Evolutionary conservation across 768 basidiomycete species (phyloP).

Genomic region (Rhizopogon vesiculosus): DNA sequence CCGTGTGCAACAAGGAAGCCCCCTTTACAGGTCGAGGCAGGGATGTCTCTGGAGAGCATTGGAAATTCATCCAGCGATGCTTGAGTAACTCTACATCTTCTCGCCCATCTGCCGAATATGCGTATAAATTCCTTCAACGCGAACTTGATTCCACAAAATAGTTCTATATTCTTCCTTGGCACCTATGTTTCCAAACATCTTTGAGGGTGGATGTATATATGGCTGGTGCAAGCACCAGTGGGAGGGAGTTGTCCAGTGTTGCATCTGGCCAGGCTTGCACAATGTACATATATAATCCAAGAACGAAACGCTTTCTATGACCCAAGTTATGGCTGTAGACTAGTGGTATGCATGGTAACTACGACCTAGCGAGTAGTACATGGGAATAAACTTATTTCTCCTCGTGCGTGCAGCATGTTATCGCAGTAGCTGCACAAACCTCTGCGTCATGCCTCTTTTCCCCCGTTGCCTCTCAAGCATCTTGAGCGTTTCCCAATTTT

Average conservation of each 20-base stretch:
- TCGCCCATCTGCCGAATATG: neutral
- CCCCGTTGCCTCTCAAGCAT: conserved; percentile 16
- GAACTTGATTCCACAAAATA: neutral
- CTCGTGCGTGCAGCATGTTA: neutral
- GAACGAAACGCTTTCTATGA: too few relatives aligned
- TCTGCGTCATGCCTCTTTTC: conserved; percentile 6
- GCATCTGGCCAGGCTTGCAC: too few relatives aligned
- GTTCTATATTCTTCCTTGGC: neutral
- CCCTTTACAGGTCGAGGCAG: neutral
- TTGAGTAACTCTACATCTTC: neutral
- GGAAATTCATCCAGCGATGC: neutral
- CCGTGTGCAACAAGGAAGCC: neutral
- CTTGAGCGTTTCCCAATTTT: conserved; percentile 1
- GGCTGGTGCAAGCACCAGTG: neutral
- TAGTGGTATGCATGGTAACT: too few relatives aligned
- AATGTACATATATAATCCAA: too few relatives aligned
- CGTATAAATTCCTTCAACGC: neutral
- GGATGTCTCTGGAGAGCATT: neutral
- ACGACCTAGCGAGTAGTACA: too few relatives aligned
- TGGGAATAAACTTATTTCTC: too few relatives aligned
- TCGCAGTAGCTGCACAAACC: conserved; percentile 9
- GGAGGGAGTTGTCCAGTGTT: too few relatives aligned
- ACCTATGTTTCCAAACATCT: neutral
- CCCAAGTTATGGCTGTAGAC: too few relatives aligned
- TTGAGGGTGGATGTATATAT: neutral